Base-by-base conservation (phyloP, 2,329 filamentous ascomycete species). In the Paracoccidioides brasiliensis region DNA sequence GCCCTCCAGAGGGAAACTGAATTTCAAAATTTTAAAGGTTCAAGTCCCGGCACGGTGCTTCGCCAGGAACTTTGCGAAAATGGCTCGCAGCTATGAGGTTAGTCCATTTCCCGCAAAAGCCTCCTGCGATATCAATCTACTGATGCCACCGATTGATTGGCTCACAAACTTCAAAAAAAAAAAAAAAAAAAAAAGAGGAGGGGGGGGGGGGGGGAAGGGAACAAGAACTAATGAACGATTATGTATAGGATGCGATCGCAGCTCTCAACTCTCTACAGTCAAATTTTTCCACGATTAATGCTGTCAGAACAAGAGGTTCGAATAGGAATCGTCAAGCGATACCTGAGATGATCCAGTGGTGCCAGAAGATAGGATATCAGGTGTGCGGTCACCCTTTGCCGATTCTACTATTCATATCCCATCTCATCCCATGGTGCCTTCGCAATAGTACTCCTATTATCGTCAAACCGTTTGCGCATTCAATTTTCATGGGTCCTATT, bases 341-440 rank as follows among this genome's bases (percentile, higher is more conserved):
- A 52, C 86, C 88, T 0, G 88, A 95, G 68, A 91, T 93, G 80
- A 74, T 84, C 33, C 80, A 82, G 62, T 95, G 87, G 86, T 82
- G 88, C 60, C 75, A 72, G 48, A 85, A 85, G 58, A 83, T 88
- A 55, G 88, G 88, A 51, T 88, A 95, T 71, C 73, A 84, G 71
- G 82, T 85, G 74, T 71, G 79, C 72, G 68, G 60, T 62, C 63
- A 37, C n/a, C 46, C 59, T 46, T 51, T 37, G 56, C 44, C 7
- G 58, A 49, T 46, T 3, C 8, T 52, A 52, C 3, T 57, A 15
- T 37, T 12, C 48, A 43, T 8, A 44, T 35, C 8, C 52, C 53
- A 22, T 22, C 22, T 22, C 22, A 22, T 22, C 22, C 22, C 22
- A 22, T 22, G 22, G 22, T 22, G 2, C 22, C 22, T 22, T 22